Base-by-base conservation (phyloP, 495 filamentous ascomycete genomes). In the Penicillium samsonianum region DNA sequence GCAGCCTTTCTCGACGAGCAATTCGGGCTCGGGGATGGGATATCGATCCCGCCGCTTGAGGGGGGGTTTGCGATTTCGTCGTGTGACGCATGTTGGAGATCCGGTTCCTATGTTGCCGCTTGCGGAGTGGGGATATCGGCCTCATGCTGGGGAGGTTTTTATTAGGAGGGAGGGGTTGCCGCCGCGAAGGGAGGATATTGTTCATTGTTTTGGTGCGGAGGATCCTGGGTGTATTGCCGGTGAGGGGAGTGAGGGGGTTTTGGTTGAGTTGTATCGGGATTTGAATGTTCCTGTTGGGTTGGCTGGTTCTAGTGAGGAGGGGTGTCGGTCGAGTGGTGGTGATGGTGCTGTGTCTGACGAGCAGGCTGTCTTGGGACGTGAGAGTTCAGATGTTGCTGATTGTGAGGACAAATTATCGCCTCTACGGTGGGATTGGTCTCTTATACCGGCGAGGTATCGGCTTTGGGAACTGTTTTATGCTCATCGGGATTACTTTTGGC, bases 401-500 rank as follows among this genome's bases (percentile, higher is more conserved):
- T 64, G 65, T 26, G 47, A 50, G 17, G 44, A 35, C 16, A 22
- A 63, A 6, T 63, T 70, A 61, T 61, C 63, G 16, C 59, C 54
- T 12, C 46, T 67, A 23, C 47, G 49, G 6, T 60, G 64, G 53
- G 57, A 69, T 16, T 74, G 78, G 59, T 72, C 74, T 52, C 59
- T 73, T 25, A 69, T 92, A 19, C 88, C 90, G 16, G 69, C 80
- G 10, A 73, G 84, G 44, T 87, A 86, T 61, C 87, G 87, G 67
- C 79, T 92, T 10, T 94, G 95, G 90, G 84, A 96, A 75, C 74
- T 96, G n/a, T 89, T 97, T 69, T 92, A 91, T 75, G 88, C 92
- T 16, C 94, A 98, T 76, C 79, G 94, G 51, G 94, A 98, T 73
- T 98, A 98, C 67, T 98, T 98, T 69, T 94, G 91, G 88, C 75